These are phyloP conservation scores for Trypanosoma grayi DNA, from an alignment of 208 protist genomes.

Conservation along the genomic window DNA sequence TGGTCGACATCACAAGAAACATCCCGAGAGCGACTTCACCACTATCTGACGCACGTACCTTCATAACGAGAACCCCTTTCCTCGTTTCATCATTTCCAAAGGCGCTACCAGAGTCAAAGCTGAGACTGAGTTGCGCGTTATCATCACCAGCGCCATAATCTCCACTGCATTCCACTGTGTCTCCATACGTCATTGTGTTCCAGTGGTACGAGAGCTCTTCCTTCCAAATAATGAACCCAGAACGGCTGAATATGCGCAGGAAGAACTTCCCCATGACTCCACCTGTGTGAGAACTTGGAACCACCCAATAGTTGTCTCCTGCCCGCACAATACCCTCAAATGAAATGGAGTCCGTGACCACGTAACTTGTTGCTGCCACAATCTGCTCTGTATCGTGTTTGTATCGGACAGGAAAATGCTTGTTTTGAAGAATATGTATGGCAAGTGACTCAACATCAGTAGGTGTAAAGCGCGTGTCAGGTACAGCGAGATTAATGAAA, in stretches of 20 bases:
- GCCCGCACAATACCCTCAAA: constrained; percentile 56
- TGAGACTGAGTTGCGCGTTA: constrained; percentile 50
- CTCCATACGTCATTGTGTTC: constrained; percentile 27
- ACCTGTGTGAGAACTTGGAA: constrained; percentile 56
- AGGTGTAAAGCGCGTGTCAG: constrained; percentile 51
- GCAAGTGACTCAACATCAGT: constrained; percentile 48
- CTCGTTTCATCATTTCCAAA: constrained; percentile 1
- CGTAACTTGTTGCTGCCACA: constrained; percentile 39
- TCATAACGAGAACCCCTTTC: constrained; percentile 19
- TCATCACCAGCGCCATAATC: constrained; percentile 56
- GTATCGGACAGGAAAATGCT: constrained; percentile 60
- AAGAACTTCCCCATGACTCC: constrained; percentile 58
- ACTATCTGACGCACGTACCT: constrained; percentile 16
- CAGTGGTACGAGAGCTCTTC: constrained; percentile 60
- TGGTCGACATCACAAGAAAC: constrained; percentile 28
- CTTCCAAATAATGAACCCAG: constrained; percentile 47
- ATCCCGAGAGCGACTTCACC: constrained; percentile 18
- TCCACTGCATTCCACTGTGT: constrained; percentile 38
- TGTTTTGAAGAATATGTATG: constrained; percentile 58
- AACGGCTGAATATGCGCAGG: constrained; percentile 45
- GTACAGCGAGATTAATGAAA: constrained; percentile 61
- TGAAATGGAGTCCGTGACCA: constrained; percentile 47
- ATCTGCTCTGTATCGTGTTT: constrained; percentile 14
- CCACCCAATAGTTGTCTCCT: constrained; percentile 73
- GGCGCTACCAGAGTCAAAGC: constrained; percentile 10